Base-by-base conservation (phyloP, 1,284 basidiomycete genomes). In the Pascua sp. region DNA sequence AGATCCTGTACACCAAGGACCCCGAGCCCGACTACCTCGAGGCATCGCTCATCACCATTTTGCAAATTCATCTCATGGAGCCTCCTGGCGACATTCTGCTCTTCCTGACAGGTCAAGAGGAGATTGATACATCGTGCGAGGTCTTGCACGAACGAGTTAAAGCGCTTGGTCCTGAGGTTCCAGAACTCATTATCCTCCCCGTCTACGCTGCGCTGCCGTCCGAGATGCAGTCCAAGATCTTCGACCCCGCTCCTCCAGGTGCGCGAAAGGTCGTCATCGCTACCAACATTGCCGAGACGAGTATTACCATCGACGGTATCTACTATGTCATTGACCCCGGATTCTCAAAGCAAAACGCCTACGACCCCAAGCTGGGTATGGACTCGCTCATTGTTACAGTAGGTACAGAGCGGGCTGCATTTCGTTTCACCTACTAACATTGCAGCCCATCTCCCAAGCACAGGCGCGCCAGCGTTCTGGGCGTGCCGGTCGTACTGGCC, bases 251-350 rank as follows among this genome's bases (percentile, higher is more conserved):
- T 0, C 95, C 95, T 12, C 92, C 93, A 4, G 96, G 95, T 40
- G 87, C 93, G 15, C 88, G 96, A 60, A 98, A 98, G 79, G 92
- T 96, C 60, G 91, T 98, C 67, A 89, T 99, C 63, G 95, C 96
- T 5, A 99, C 96, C 38, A 99, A 98, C 78, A 95, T 98, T 58
- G 96, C 96, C 9, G 96, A 99, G 80, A 98, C 96, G 10, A 93
- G 90, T 79, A 83, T 98, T 72, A 98, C 96, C 12, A 98, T 98
- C 70, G 92, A 95, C 49, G 95, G 94, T 38, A 94, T 99, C 71
- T 98, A 97, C 82, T 99, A 98, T 69, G 95, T 99, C 63, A 87
- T 98, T 65, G 96, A 99, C 73, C 95, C 96, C 2, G 96, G 96
- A 10, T 98, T 98, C 78, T 90, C 93, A 40, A 99, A 99, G 78